A percentile compares a stretch with the other conserved stretches of the same genome.
Evolutionary conservation across 202 grass and related monocot genomes (phyloP).

Genomic region (Setaria italica): DNA sequence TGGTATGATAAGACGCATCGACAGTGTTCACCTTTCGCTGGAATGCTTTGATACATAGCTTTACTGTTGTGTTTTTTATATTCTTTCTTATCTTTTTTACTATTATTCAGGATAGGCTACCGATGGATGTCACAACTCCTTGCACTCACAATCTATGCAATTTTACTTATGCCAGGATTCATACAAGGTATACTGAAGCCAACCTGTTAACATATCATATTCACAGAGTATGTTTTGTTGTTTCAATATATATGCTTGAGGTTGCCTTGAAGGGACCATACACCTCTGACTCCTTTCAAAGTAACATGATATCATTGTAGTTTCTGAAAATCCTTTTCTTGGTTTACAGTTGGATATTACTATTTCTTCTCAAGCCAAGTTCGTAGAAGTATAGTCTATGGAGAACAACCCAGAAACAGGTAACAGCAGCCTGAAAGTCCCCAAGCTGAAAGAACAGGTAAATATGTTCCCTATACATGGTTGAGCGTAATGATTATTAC

Average conservation of each 20-base stretch:
- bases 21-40: background rate
- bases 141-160: slow-evolving; percentile 79
- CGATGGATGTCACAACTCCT: slow-evolving; percentile 86
- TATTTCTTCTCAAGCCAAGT: slow-evolving; percentile 98
- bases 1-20: background rate
- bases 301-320: background rate
- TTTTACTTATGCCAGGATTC: slow-evolving; percentile 96
- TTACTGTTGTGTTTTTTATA: slow-evolving; percentile 10
- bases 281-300: background rate
- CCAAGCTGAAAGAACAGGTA: slow-evolving; percentile 5
- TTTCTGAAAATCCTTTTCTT: slow-evolving; percentile 47
- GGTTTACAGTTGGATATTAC: slow-evolving; percentile 86
- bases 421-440: slow-evolving; percentile 37
- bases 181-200: slow-evolving; percentile 67
- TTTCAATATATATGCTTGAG: background rate
- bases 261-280: slow-evolving; percentile 32
- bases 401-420: slow-evolving; percentile 93
- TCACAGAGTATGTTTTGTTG: slow-evolving; percentile 6
- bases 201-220: slow-evolving; percentile 6
- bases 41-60: background rate
- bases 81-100: slow-evolving; percentile 35
- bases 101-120: slow-evolving; percentile 86
- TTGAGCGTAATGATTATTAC: slow-evolving; percentile 30
- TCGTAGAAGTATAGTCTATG: slow-evolving; percentile 92
- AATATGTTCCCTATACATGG: background rate